A percentile compares a stretch with the other conserved stretches of the same genome.
Conservation (phyloP, 345 rosid genomes). For the Combretum micranthum region DNA sequence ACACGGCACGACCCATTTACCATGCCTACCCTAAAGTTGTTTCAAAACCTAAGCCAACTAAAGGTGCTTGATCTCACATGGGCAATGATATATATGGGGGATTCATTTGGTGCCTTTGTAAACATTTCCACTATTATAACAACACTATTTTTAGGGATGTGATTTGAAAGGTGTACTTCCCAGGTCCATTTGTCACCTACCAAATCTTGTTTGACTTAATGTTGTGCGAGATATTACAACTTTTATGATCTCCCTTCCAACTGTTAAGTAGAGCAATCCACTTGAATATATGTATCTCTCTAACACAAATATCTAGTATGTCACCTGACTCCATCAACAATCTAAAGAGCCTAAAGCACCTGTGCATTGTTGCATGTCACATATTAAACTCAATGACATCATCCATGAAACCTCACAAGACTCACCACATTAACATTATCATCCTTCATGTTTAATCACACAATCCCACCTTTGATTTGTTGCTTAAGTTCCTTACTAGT, state of each 20-base stretch:
- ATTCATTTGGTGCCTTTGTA: neutral
- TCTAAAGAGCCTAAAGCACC: neutral
- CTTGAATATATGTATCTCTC: no score
- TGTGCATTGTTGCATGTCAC: neutral
- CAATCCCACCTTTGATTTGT: neutral
- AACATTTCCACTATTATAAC: conserved; percentile 10
- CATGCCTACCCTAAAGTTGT: no score
- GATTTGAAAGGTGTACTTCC: conserved; percentile 12
- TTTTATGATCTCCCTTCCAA: conserved; percentile 1
- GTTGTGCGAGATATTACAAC: neutral
- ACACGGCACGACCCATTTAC: no score
- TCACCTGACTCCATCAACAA: neutral
- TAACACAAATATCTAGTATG: no score
- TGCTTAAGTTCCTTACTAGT: fast-evolving
- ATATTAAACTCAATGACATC: neutral
- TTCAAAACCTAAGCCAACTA: no score
- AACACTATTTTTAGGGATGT: neutral
- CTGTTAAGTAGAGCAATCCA: conserved; percentile 10
- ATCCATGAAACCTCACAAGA: no score
- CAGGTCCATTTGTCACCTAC: neutral
- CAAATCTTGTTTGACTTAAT: neutral
- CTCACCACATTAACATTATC: neutral
- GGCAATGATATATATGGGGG: neutral
- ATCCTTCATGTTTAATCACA: neutral
- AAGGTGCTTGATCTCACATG: neutral